Evolutionary conservation across 805 yeast species (phyloP), one percentile per base, ranked within the genome.

Genomic region (Starmera amethionina): DNA sequence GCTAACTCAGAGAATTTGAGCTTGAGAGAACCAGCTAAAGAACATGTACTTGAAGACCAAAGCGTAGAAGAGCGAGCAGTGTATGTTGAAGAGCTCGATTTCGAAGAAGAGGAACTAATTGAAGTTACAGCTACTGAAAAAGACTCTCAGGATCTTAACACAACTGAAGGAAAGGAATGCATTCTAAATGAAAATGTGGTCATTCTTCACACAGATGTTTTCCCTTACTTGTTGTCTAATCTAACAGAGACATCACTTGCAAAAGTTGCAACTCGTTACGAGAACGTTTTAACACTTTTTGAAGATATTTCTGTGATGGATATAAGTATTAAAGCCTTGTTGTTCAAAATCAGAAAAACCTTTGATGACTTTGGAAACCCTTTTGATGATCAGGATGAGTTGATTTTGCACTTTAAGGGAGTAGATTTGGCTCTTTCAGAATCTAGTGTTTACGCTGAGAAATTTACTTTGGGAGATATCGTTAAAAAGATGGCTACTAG

Each of bases 201-300:
- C 10, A 45, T 54, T 22, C 34, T 54, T 2, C 38, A 46, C 10
- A 47, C 51, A 2, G 37, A 43, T 14, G 42, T 42, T 32, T 49
- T 45, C 11, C 51, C 52, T 8, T 51, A 51, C 28, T 36, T 51
- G 2, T 32, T 54, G 11, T 42, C 50, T 2, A 55, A 57, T 5
- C 32, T 49, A n/a, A 19, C 42, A 1, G 32, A 38, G 3, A 47
- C 38, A 6, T 32, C 16, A 3, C 27, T 34, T 3, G 15, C 27
- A 1, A 29, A 13, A 8, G 36, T 51, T 1, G 43, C 49, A 1
- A 2, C 36, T 3, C 38, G 44, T 30, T 49, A 42, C 27, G 50
- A 43, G 11, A 38, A 44, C 14, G 40, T 47, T 11, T 34, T 43
- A 6, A 48, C 46, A 4, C 34, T 52, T 3, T 43, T 52, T 27